These are phyloP conservation scores for Periconia digitata DNA, from an alignment of 2,329 filamentous ascomycete species.

Conservation along the genomic window DNA sequence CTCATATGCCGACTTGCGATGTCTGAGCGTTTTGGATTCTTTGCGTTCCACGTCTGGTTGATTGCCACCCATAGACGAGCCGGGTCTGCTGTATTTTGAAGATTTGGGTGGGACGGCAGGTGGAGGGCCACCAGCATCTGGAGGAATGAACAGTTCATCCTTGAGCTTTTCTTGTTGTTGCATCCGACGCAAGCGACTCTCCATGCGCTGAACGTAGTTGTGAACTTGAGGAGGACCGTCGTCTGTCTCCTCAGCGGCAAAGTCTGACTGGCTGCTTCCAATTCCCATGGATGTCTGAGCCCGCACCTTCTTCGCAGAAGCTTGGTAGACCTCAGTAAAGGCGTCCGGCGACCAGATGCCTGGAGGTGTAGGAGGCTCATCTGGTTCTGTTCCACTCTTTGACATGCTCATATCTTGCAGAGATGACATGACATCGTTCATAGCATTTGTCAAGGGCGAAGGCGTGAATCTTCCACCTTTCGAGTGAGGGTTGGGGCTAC, in stretches of 20 bases:
- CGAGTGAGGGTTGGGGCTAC: slow-evolving; percentile 58
- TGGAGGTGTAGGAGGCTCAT: slow-evolving; percentile 59
- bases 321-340: slow-evolving; percentile 63
- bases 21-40: slow-evolving; percentile 47
- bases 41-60: slow-evolving; percentile 32
- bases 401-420: slow-evolving; percentile 79
- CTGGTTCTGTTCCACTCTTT: slow-evolving; percentile 51
- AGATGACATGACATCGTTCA: slow-evolving; percentile 98
- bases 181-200: slow-evolving; percentile 73
- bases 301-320: slow-evolving; percentile 42
- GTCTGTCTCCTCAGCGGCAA: slow-evolving; percentile 55
- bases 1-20: slow-evolving; percentile 78
- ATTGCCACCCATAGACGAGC: slow-evolving; percentile 38
- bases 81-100: slow-evolving; percentile 44
- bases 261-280: slow-evolving; percentile 47
- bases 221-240: slow-evolving; percentile 70
- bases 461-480: slow-evolving; percentile 63
- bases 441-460: slow-evolving; percentile 87
- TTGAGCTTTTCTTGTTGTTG: slow-evolving; percentile 52
- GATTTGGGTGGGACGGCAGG: slow-evolving; percentile 66
- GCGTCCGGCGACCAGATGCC: slow-evolving; percentile 91
- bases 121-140: slow-evolving; percentile 45
- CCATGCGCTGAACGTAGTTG: slow-evolving; percentile 91
- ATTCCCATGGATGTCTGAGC: slow-evolving; percentile 76
- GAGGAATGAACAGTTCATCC: slow-evolving; percentile 55